A percentile compares a stretch with the other conserved stretches of the same genome.
Evolutionary conservation across 352 stramenopile species (phyloP).

Genomic region (Pythium oligandrum): DNA sequence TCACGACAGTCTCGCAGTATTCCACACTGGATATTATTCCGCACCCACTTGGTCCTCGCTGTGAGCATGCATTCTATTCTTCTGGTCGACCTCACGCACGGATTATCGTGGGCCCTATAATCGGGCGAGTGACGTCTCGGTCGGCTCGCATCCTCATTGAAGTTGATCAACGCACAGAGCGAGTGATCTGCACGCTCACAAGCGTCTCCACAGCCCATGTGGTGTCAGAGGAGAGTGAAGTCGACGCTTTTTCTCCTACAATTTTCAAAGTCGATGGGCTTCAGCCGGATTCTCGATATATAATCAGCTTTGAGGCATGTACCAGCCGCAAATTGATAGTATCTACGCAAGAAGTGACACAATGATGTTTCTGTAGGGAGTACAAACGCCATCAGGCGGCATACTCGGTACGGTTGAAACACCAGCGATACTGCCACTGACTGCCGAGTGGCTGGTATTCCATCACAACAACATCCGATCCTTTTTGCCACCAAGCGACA

Average conservation of each 20-base stretch:
- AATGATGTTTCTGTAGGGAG: too few species aligned
- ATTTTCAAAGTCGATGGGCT: constrained; percentile 59
- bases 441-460: constrained; percentile 51
- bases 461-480: constrained; percentile 32
- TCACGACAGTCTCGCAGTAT: constrained; percentile 27
- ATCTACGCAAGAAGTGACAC: not conserved
- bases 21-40: constrained; percentile 41
- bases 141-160: constrained; percentile 60
- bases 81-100: constrained; percentile 29
- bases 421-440: constrained; percentile 25
- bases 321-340: not conserved
- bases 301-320: constrained; percentile 53
- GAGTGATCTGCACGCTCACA: constrained; percentile 32
- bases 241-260: constrained; percentile 49
- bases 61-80: constrained; percentile 29
- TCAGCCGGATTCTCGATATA: constrained; percentile 44
- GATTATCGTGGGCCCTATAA: constrained; percentile 52
- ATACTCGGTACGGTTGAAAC: constrained; percentile 22
- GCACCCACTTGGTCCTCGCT: constrained; percentile 30
- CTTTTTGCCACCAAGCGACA: constrained; percentile 14
- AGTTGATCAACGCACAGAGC: constrained; percentile 36
- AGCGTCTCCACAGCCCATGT: constrained; percentile 1
- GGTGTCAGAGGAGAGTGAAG: constrained; percentile 9
- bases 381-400: too few species aligned
- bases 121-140: constrained; percentile 49